Conservation (phyloP, 2,329 filamentous ascomycete species). For the Botrytis hyacinthi region DNA sequence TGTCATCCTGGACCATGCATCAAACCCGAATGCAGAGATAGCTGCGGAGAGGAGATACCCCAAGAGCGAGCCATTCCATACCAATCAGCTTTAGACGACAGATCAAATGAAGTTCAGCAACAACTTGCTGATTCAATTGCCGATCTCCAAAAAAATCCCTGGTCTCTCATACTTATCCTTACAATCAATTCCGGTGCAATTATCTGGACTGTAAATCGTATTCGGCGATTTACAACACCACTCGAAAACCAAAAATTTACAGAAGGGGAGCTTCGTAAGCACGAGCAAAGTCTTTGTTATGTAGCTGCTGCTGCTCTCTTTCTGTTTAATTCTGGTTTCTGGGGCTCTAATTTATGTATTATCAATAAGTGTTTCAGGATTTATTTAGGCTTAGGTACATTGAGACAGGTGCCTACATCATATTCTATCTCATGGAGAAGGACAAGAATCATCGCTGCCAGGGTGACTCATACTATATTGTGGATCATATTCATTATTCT, state of each 20-base stretch:
- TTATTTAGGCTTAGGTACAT: not conserved
- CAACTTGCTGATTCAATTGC: not conserved
- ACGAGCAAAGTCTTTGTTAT: not conserved
- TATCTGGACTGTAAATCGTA: not conserved
- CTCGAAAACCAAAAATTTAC: not conserved
- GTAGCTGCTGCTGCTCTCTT: not conserved
- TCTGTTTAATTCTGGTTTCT: not conserved
- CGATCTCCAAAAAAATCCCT: not conserved
- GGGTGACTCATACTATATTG: not conserved
- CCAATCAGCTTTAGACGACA: not conserved
- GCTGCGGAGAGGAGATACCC: not conserved
- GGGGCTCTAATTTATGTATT: not conserved
- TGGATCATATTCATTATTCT: not conserved
- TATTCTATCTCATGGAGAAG: not conserved
- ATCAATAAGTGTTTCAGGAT: not conserved
- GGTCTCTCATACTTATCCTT: too few relatives aligned
- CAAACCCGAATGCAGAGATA: not conserved
- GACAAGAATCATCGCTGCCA: not conserved
- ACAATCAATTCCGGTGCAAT: not conserved
- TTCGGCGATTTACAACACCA: not conserved
- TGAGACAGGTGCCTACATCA: not conserved
- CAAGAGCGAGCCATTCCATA: too few relatives aligned
- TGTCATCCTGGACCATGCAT: constrained; percentile 14
- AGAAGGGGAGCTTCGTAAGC: not conserved
- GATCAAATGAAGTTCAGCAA: not conserved